These are phyloP conservation scores for Colletotrichum melonis DNA, from an alignment of 2,329 filamentous ascomycete species.

Conservation along the genomic window DNA sequence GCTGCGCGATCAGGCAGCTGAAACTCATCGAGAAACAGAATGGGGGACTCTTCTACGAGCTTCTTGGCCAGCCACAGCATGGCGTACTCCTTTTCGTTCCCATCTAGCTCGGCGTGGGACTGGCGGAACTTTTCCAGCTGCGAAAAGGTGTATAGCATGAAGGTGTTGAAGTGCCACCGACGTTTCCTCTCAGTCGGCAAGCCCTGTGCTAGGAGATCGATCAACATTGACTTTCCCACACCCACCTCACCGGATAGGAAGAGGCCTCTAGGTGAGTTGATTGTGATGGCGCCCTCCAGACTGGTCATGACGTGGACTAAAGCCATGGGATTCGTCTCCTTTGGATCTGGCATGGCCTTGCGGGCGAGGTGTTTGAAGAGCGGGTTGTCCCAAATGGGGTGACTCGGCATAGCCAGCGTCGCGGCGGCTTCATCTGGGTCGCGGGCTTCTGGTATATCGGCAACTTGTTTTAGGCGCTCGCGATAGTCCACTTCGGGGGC, in stretches of 20 bases:
- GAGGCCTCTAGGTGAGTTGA: slow-evolving; percentile 79
- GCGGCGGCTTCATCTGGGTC: slow-evolving; percentile 43
- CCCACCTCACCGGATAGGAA: slow-evolving; percentile 86
- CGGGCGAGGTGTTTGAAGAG: slow-evolving; percentile 69
- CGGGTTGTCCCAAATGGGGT: slow-evolving; percentile 69
- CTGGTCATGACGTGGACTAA: slow-evolving; percentile 76
- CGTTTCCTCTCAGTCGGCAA: slow-evolving; percentile 79
- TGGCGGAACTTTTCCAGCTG: slow-evolving; percentile 75
- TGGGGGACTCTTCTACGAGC: slow-evolving; percentile 78
- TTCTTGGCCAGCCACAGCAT: slow-evolving; percentile 81
- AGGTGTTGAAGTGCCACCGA: slow-evolving; percentile 87
- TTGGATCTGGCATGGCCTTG: slow-evolving; percentile 60
- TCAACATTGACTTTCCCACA: slow-evolving; percentile 86
- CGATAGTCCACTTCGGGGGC: slow-evolving; percentile 77
- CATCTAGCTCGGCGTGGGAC: slow-evolving; percentile 39
- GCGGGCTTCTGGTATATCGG: slow-evolving; percentile 53
- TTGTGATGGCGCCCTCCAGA: slow-evolving; percentile 76
- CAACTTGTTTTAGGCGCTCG: slow-evolving; percentile 71
- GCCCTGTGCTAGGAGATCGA: slow-evolving; percentile 83
- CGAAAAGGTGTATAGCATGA: slow-evolving; percentile 83
- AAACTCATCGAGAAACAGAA: slow-evolving; percentile 86
- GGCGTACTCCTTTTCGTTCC: slow-evolving; percentile 68
- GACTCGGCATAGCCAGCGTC: slow-evolving; percentile 61
- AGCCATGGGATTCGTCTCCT: slow-evolving; percentile 64
- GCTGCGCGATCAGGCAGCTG: slow-evolving; percentile 83